Conservation (phyloP, 495 filamentous ascomycete species). For the Bombardia bombarda region DNA sequence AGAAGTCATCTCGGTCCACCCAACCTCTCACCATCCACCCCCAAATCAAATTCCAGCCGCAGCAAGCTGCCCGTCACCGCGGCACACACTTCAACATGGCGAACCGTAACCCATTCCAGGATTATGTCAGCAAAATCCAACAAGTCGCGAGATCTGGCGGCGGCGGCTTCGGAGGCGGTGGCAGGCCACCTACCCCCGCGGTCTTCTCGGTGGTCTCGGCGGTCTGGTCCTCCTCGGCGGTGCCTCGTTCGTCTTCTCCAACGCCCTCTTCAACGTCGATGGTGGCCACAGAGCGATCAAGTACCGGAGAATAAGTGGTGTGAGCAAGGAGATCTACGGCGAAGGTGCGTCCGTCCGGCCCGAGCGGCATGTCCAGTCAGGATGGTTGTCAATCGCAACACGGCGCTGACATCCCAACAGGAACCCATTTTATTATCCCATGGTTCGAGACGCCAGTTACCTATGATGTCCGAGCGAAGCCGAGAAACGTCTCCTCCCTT, state of each 20-base stretch:
- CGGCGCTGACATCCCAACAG: slow-evolving; percentile 37
- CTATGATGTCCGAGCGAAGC: slow-evolving; percentile 97
- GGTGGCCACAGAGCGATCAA: slow-evolving; percentile 99
- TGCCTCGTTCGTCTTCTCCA: slow-evolving; percentile 61
- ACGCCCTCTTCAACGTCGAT: slow-evolving; percentile 97
- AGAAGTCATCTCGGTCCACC: too few species aligned
- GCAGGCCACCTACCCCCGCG: slow-evolving; percentile 23
- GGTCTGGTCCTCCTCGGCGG: slow-evolving; percentile 52
- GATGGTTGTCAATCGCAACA: too few species aligned
- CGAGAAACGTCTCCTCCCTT: slow-evolving; percentile 91
- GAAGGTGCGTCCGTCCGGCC: slow-evolving; percentile 62
- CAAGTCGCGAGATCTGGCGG: slow-evolving; percentile 12
- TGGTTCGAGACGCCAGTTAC: slow-evolving; percentile 96
- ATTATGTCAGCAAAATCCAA: slow-evolving; percentile 29
- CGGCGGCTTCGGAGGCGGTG: slow-evolving; percentile 28
- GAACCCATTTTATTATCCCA: slow-evolving; percentile 86
- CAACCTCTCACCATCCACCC: slow-evolving; percentile 12
- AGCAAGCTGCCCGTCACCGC: slow-evolving; percentile 1
- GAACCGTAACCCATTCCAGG: slow-evolving; percentile 38
- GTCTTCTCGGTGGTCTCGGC: slow-evolving; percentile 21
- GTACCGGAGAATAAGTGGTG: slow-evolving; percentile 88
- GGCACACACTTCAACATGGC: slow-evolving; percentile 33
- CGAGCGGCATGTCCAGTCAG: neutral
- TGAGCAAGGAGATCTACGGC: slow-evolving; percentile 89
- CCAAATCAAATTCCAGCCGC: slow-evolving; percentile 5